Evolutionary conservation across 169 alveolate species (phyloP).

Genomic region (Prorocentrum cordatum): DNA sequence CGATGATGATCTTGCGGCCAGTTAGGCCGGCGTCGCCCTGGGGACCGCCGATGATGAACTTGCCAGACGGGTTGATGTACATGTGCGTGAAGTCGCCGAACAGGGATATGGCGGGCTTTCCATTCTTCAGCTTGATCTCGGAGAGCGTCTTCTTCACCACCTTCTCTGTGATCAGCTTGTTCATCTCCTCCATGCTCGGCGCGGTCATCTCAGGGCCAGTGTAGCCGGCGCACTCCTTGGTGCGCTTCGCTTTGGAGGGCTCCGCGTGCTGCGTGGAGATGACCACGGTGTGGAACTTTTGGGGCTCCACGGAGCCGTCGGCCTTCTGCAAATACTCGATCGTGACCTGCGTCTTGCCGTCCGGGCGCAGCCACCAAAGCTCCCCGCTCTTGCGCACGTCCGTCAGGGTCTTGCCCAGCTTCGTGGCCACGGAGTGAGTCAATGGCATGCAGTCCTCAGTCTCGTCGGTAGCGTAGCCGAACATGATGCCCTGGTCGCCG

Average conservation of each 20-base stretch:
- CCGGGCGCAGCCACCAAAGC: slow-evolving; percentile 95
- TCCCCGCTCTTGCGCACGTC: slow-evolving; percentile 86
- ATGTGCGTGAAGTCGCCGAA: slow-evolving; percentile 87
- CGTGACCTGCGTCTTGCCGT: slow-evolving; percentile 97
- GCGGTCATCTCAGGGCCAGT: slow-evolving; percentile 28
- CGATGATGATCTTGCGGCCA: slow-evolving; percentile 93
- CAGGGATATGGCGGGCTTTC: slow-evolving; percentile 28
- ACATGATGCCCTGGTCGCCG: slow-evolving; percentile 99
- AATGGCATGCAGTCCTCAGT: slow-evolving; percentile 90
- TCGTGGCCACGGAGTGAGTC: slow-evolving; percentile 92
- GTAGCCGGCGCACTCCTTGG: slow-evolving; percentile 45
- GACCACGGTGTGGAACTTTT: slow-evolving; percentile 88
- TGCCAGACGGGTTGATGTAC: slow-evolving; percentile 94
- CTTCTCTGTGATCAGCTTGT: slow-evolving; percentile 81
- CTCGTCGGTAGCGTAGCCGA: slow-evolving; percentile 99
- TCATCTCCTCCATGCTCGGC: slow-evolving; percentile 66
- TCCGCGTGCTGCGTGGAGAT: slow-evolving; percentile 75
- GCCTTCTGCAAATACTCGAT: slow-evolving; percentile 80
- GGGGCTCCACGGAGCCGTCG: slow-evolving; percentile 84
- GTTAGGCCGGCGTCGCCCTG: slow-evolving; percentile 65
- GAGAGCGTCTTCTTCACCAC: slow-evolving; percentile 93
- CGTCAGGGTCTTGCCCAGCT: slow-evolving; percentile 87
- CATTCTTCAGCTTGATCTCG: slow-evolving; percentile 77
- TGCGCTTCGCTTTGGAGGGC: slow-evolving; percentile 41
- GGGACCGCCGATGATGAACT: slow-evolving; percentile 73